Evolutionary conservation across 2,329 filamentous ascomycete species (phyloP).

Genomic region (Calonectria ilicicola): DNA sequence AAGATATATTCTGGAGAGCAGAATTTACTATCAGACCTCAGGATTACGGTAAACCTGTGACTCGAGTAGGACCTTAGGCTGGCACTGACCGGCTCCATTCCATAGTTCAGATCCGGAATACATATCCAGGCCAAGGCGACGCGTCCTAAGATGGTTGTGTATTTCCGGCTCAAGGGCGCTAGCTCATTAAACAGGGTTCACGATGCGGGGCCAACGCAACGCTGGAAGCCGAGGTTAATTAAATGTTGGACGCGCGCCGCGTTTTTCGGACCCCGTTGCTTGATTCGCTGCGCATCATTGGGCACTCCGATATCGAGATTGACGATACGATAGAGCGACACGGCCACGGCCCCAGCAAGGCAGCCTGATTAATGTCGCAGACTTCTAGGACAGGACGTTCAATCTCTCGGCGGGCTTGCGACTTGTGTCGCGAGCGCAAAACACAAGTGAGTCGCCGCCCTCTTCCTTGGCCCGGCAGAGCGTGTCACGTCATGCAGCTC

Average conservation of each 20-base stretch:
- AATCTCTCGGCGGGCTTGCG: not conserved
- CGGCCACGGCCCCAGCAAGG: not conserved
- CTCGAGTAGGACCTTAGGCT: too few relatives aligned
- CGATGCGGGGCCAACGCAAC: not conserved
- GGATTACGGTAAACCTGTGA: too few relatives aligned
- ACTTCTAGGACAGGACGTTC: not conserved
- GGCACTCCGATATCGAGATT: not conserved
- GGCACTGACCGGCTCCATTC: too few relatives aligned
- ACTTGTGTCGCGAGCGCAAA: constrained; percentile 4
- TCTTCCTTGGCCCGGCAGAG: not conserved
- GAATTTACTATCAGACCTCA: too few relatives aligned
- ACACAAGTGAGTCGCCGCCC: not conserved
- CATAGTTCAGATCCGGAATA: not conserved
- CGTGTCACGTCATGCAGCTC: not conserved
- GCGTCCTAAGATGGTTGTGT: not conserved
- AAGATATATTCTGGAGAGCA: too few relatives aligned
- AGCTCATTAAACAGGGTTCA: not conserved
- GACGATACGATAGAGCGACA: not conserved
- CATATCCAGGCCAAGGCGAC: not conserved
- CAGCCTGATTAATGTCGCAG: not conserved
- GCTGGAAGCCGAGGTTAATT: constrained; percentile 3
- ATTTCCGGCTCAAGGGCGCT: not conserved
- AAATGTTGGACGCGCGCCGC: not conserved
- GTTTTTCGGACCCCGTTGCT: not conserved
- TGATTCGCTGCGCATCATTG: not conserved